Percentiles rank a stretch among this genome's conserved stretches.
phyloP scores from a whole-genome alignment of 2,329 filamentous ascomycete species.

The Didymellaceae sp. region DNA sequence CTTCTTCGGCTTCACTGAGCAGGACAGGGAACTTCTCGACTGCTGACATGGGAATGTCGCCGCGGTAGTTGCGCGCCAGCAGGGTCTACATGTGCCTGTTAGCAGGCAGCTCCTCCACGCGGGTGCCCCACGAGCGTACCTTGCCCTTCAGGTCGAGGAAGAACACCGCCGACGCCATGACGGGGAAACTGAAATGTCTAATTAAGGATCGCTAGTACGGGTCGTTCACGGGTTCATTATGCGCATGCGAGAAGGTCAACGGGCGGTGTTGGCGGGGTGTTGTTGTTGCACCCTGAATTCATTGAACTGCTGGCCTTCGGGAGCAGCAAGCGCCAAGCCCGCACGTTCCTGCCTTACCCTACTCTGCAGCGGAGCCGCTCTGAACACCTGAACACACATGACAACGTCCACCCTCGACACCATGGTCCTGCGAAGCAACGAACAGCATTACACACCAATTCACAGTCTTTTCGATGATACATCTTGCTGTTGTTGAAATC shows the following conservation, averaged over 20 bases:
- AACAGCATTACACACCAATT: too few species aligned
- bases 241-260: constrained; percentile 12
- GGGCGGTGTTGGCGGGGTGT: constrained; percentile 13
- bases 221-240: constrained; percentile 28
- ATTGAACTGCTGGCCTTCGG: constrained; percentile 10
- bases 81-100: constrained; percentile 72
- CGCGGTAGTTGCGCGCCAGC: constrained; percentile 95
- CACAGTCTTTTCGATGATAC: too few species aligned
- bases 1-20: constrained; percentile 97
- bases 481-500: too few species aligned
- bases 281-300: constrained; percentile 16
- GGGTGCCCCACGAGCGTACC: constrained; percentile 60
- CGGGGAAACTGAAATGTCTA: constrained; percentile 27
- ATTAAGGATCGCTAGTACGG: constrained; percentile 6
- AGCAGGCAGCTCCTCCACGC: constrained; percentile 31
- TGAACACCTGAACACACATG: too few species aligned
- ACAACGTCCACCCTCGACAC: too few species aligned
- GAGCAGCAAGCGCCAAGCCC: constrained; percentile 13
- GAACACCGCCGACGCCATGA: constrained; percentile 96
- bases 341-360: not conserved
- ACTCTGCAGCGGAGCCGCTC: not conserved
- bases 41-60: constrained; percentile 98
- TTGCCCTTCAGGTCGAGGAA: constrained; percentile 99
- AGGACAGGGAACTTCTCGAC: constrained; percentile 98
- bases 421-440: too few species aligned